These are phyloP conservation scores for Rhodotorula sp. DNA, from an alignment of 1,284 basidiomycete species.

Conservation along the genomic window DNA sequence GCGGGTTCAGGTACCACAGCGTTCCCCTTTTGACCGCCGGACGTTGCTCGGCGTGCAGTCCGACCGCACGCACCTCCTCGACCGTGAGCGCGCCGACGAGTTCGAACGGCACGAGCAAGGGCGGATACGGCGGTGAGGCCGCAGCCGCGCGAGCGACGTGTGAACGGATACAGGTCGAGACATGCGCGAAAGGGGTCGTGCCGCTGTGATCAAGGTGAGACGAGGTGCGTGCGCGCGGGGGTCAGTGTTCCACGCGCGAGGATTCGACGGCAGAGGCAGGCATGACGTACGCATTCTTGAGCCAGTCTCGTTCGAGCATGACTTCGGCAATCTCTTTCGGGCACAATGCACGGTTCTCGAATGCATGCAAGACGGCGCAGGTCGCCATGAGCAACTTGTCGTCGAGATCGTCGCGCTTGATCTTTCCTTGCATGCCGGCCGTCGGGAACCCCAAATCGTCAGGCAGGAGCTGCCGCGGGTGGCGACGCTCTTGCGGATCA, in stretches of 20 bases:
- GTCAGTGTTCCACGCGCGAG: too few relatives aligned
- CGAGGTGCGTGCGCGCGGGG: not conserved
- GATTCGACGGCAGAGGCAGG: not conserved
- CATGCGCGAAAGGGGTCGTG: slow-evolving; percentile 44
- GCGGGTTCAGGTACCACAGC: slow-evolving; percentile 45
- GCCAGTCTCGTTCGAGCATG: slow-evolving; percentile 42
- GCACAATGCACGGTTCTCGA: slow-evolving; percentile 43
- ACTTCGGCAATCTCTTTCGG: slow-evolving; percentile 46
- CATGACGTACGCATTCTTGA: slow-evolving; percentile 39
- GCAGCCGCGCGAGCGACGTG: slow-evolving; percentile 39
- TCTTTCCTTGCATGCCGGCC: slow-evolving; percentile 16
- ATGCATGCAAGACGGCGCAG: slow-evolving; percentile 36
- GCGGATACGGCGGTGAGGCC: slow-evolving; percentile 34
- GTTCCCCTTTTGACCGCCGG: slow-evolving; percentile 46
- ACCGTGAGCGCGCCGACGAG: slow-evolving; percentile 39
- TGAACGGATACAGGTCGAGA: slow-evolving; percentile 45
- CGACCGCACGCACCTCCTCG: slow-evolving; percentile 42
- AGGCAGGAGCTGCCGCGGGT: slow-evolving; percentile 34
- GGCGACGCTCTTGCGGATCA: slow-evolving; percentile 16
- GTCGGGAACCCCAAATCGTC: slow-evolving; percentile 35
- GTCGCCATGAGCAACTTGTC: slow-evolving; percentile 42
- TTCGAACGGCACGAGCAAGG: slow-evolving; percentile 43
- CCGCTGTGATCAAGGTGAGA: slow-evolving; percentile 32
- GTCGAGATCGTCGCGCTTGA: slow-evolving; percentile 37
- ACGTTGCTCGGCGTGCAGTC: slow-evolving; percentile 42